These are phyloP conservation scores for Orbilia javanica DNA, from an alignment of 2,329 filamentous ascomycete genomes.

Conservation along the genomic window DNA sequence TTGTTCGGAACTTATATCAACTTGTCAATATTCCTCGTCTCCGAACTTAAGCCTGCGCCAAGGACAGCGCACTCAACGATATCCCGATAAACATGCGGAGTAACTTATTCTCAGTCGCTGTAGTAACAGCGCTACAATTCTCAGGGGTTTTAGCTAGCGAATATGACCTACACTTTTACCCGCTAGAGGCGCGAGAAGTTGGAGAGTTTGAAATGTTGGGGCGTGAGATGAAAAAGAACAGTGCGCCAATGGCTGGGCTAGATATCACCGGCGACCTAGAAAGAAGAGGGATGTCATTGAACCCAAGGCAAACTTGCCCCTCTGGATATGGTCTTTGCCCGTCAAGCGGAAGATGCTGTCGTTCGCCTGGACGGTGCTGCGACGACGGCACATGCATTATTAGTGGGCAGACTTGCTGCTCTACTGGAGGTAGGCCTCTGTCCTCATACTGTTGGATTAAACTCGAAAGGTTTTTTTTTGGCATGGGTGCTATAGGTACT, in stretches of 20 bases:
- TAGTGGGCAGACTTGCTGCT: constrained; percentile 39
- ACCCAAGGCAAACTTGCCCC: constrained; percentile 42
- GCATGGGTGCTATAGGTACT: constrained; percentile 2
- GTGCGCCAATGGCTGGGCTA: constrained; percentile 30
- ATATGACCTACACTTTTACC: constrained; percentile 41
- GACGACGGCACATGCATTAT: constrained; percentile 51
- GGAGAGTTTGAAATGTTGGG: constrained; percentile 48
- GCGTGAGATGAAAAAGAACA: constrained; percentile 39
- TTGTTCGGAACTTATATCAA: constrained; percentile 12
- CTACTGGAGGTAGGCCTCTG: constrained; percentile 36
- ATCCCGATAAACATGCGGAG: constrained; percentile 36
- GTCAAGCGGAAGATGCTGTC: constrained; percentile 41
- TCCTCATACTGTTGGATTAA: not conserved
- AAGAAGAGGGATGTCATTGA: constrained; percentile 40
- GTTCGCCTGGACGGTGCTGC: constrained; percentile 40
- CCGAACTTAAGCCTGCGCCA: constrained; percentile 11
- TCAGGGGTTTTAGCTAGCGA: constrained; percentile 20
- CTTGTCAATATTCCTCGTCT: not conserved
- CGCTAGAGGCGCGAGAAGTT: constrained; percentile 34
- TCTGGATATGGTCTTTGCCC: constrained; percentile 47
- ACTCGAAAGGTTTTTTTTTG: not conserved
- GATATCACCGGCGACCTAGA: constrained; percentile 50
- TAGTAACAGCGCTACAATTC: constrained; percentile 39
- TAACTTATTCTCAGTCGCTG: constrained; percentile 31
- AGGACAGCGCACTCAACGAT: not conserved